phyloP scores from a whole-genome alignment of 1,284 basidiomycete genomes.

The Leccinum angustisporum region DNA sequence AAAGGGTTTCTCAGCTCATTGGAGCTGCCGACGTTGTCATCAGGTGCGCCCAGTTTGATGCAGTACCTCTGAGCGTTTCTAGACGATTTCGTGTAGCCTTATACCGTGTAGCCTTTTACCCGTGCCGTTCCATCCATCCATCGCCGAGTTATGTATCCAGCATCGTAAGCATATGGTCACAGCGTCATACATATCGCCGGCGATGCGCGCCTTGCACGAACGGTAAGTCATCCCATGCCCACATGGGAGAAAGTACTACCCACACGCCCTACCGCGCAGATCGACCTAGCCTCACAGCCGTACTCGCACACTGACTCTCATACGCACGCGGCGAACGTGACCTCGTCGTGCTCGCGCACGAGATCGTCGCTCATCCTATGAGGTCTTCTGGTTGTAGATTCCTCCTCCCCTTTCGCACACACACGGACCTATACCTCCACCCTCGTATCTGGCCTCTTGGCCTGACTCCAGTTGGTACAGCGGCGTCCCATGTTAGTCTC shows the following conservation, averaged over 20 bases:
- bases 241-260: too few species aligned
- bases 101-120: too few species aligned
- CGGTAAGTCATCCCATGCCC: slow-evolving; percentile 40
- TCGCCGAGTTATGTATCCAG: slow-evolving; percentile 79
- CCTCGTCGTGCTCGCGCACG: slow-evolving; percentile 86
- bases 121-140: slow-evolving; percentile 70
- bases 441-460: slow-evolving; percentile 46
- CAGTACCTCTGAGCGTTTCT: background rate
- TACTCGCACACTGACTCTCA: slow-evolving; percentile 74
- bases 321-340: slow-evolving; percentile 80
- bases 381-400: too few species aligned
- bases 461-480: too few species aligned
- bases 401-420: background rate
- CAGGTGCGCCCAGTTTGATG: slow-evolving; percentile 46
- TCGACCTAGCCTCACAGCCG: slow-evolving; percentile 84
- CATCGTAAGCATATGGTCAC: slow-evolving; percentile 84
- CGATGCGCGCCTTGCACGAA: slow-evolving; percentile 73
- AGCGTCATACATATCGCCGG: slow-evolving; percentile 86
- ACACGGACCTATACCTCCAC: slow-evolving; percentile 72
- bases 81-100: slow-evolving; percentile 47
- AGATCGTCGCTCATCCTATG: slow-evolving; percentile 52
- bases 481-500: too few species aligned
- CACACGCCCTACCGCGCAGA: slow-evolving; percentile 52
- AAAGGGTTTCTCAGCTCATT: slow-evolving; percentile 55
- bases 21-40: slow-evolving; percentile 62